Evolutionary conservation across 768 basidiomycete species (phyloP).

Genomic region (Tulasnella sp.): DNA sequence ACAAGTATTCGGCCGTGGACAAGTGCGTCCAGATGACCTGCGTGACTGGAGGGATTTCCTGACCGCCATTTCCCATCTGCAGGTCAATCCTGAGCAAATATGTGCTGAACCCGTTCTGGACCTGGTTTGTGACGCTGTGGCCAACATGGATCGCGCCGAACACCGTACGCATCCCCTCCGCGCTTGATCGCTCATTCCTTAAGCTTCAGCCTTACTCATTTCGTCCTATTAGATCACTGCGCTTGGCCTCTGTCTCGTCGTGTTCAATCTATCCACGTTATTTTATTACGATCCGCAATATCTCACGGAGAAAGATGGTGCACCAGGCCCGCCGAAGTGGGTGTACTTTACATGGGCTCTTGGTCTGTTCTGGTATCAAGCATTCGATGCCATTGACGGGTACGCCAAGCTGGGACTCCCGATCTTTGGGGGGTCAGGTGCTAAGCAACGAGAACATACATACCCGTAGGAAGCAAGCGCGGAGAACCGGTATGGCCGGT

Average conservation of each 20-base stretch:
- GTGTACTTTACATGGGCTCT: slow-evolving; percentile 85
- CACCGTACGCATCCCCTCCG: slow-evolving; percentile 41
- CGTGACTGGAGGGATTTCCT: neutral
- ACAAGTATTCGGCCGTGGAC: slow-evolving; percentile 72
- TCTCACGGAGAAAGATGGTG: slow-evolving; percentile 53
- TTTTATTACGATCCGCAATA: slow-evolving; percentile 75
- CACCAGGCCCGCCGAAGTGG: slow-evolving; percentile 61
- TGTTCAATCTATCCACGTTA: slow-evolving; percentile 74
- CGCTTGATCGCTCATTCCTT: neutral
- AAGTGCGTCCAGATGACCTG: slow-evolving; percentile 37
- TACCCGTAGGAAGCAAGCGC: slow-evolving; percentile 71
- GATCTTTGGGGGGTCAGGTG: neutral
- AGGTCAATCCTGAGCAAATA: slow-evolving; percentile 70
- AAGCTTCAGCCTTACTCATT: neutral
- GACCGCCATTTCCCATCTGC: slow-evolving; percentile 7
- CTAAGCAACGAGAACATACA: neutral
- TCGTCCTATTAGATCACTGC: slow-evolving; percentile 73
- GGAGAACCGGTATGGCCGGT: slow-evolving; percentile 94
- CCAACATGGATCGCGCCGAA: slow-evolving; percentile 80
- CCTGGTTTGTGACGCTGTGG: slow-evolving; percentile 81
- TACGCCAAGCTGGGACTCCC: slow-evolving; percentile 25
- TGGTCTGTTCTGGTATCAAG: slow-evolving; percentile 88
- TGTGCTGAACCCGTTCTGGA: slow-evolving; percentile 80
- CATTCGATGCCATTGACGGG: slow-evolving; percentile 83
- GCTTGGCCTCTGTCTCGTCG: slow-evolving; percentile 67